These are phyloP conservation scores for Stylosanthes scabra DNA, from an alignment of 331 rosid genomes.

Conservation along the genomic window DNA sequence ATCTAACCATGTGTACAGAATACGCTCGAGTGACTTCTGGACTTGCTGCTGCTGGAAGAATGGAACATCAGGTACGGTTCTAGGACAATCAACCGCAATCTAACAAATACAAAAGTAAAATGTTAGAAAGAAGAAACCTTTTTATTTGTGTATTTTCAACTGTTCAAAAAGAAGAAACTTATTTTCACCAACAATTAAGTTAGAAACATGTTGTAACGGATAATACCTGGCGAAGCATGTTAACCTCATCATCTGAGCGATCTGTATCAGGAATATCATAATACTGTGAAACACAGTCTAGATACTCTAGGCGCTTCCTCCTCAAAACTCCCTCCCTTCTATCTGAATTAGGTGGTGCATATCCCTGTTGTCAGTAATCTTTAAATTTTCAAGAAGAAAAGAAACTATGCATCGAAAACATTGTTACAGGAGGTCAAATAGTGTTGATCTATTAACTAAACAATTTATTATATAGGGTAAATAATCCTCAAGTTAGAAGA, in stretches of 20 bases:
- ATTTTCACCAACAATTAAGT: conserved; percentile 22
- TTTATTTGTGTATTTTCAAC: no score
- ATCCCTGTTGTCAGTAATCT: conserved; percentile 95
- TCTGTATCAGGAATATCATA: conserved; percentile 88
- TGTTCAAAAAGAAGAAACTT: neutral
- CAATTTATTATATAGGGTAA: conserved; percentile 15
- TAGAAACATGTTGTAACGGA: conserved; percentile 17
- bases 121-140: conserved; percentile 25
- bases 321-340: conserved; percentile 93
- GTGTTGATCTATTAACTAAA: conserved; percentile 10
- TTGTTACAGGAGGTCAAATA: conserved; percentile 16
- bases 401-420: conserved; percentile 32
- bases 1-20: conserved; percentile 87
- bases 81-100: conserved; percentile 95
- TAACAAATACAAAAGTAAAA: conserved; percentile 32
- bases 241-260: conserved; percentile 95
- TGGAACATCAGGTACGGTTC: conserved; percentile 95
- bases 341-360: conserved; percentile 99
- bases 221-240: conserved; percentile 96
- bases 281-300: conserved; percentile 84
- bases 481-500: conserved; percentile 5
- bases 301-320: conserved; percentile 96
- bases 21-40: conserved; percentile 93
- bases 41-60: conserved; percentile 88
- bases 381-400: conserved; percentile 64